Percentiles rank a stretch among this genome's conserved stretches.
Conservation (phyloP, 495 filamentous ascomycete genomes). For the Neurospora terricola region DNA sequence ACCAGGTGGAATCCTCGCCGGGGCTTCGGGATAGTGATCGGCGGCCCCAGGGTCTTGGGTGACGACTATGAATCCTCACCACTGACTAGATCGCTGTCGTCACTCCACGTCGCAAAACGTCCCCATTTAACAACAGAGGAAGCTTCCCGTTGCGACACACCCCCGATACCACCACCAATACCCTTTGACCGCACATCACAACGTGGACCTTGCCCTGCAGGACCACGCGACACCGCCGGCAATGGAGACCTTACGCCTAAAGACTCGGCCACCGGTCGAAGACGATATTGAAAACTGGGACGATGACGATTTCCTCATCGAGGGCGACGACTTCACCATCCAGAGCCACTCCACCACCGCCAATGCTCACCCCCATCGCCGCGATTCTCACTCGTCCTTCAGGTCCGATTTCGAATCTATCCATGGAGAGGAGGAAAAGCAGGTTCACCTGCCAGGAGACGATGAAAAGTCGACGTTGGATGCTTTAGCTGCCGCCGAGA, state of each 20-base stretch:
- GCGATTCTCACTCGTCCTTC: constrained; percentile 70
- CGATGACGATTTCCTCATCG: constrained; percentile 72
- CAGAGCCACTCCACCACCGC: constrained; percentile 53
- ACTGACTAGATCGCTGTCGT: constrained; percentile 19
- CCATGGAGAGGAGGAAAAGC: constrained; percentile 74
- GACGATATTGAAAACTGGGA: constrained; percentile 77
- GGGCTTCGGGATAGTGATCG: constrained; percentile 1
- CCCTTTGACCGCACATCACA: background rate
- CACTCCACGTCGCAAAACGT: constrained; percentile 11
- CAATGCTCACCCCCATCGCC: constrained; percentile 42
- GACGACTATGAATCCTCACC: constrained; percentile 29
- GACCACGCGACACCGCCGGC: constrained; percentile 2
- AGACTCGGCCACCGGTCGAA: constrained; percentile 43
- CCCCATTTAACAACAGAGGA: background rate
- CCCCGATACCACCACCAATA: background rate
- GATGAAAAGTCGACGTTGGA: constrained; percentile 71
- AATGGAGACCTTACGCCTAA: constrained; percentile 52
- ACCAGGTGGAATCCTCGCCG: background rate
- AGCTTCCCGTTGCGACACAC: constrained; percentile 3
- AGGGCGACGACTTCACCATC: constrained; percentile 59
- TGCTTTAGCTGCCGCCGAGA: constrained; percentile 76
- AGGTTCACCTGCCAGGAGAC: constrained; percentile 65
- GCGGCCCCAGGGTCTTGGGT: constrained; percentile 12
- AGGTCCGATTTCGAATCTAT: constrained; percentile 71
- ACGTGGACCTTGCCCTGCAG: background rate